phyloP scores from a whole-genome alignment of 495 filamentous ascomycete species.

The Daldinia grandis region DNA sequence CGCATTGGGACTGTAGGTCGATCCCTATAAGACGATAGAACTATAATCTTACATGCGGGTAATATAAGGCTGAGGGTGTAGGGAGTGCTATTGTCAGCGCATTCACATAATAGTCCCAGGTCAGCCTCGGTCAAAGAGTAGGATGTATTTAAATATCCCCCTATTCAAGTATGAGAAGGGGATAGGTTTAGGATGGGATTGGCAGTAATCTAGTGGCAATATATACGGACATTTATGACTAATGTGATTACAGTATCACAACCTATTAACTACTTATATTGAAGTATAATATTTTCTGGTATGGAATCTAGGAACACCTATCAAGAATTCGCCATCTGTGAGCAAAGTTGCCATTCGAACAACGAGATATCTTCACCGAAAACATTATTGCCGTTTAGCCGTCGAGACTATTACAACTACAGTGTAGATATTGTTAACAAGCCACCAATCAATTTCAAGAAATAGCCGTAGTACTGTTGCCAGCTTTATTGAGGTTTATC shows the following conservation, averaged over 20 bases:
- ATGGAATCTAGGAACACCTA: background rate
- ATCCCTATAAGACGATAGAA: slow-evolving; percentile 22
- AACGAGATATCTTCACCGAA: background rate
- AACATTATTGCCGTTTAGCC: background rate
- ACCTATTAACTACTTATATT: background rate
- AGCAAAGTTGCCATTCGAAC: background rate
- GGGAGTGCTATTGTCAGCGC: slow-evolving; percentile 27
- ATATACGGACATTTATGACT: background rate
- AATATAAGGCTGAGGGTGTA: slow-evolving; percentile 41
- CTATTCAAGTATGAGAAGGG: background rate
- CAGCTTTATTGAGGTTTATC: background rate
- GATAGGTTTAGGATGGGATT: background rate
- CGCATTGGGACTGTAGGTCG: slow-evolving; percentile 3
- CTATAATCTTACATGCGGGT: slow-evolving; percentile 42
- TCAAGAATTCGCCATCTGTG: slow-evolving; percentile 2
- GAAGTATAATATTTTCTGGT: background rate
- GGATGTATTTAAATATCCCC: background rate
- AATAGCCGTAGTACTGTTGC: background rate
- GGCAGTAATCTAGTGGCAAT: background rate
- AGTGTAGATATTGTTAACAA: background rate
- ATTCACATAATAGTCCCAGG: slow-evolving; percentile 6
- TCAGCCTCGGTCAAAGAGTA: background rate
- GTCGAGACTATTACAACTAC: background rate
- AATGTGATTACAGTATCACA: background rate
- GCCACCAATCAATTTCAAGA: background rate